Evolutionary conservation across 2,329 filamentous ascomycete genomes (phyloP).

Genomic region (Orbilia brochopaga): DNA sequence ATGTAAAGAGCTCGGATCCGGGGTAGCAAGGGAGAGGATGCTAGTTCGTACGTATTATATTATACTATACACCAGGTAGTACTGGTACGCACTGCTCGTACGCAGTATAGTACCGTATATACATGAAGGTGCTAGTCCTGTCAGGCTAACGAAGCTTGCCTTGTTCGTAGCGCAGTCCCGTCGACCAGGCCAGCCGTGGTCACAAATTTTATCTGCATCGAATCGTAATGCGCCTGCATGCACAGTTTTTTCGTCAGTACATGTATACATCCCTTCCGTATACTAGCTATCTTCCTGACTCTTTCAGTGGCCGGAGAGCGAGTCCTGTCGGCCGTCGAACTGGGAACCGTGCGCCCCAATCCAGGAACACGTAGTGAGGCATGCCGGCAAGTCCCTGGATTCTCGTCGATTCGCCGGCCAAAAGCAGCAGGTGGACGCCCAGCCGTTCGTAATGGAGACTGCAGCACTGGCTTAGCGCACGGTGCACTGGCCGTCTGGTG

Average conservation of each 20-base stretch:
- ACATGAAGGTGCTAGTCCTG: too few relatives aligned
- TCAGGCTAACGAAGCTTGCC: background rate
- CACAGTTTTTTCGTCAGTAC: background rate
- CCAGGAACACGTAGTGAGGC: slow-evolving; percentile 43
- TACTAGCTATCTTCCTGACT: slow-evolving; percentile 10
- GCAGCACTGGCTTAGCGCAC: too few relatives aligned
- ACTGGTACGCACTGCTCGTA: too few relatives aligned
- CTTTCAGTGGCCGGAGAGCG: background rate
- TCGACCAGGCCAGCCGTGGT: slow-evolving; percentile 14
- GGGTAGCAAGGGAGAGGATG: slow-evolving; percentile 48
- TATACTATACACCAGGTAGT: too few relatives aligned
- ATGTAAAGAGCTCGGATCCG: slow-evolving; percentile 46
- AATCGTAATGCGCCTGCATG: background rate
- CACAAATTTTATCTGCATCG: slow-evolving; percentile 22
- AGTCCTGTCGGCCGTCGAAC: slow-evolving; percentile 10
- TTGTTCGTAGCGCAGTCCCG: background rate
- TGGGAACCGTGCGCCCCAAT: slow-evolving; percentile 5
- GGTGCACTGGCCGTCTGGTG: too few relatives aligned
- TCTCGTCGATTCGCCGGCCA: slow-evolving; percentile 6
- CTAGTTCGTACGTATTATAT: too few relatives aligned
- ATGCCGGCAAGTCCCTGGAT: slow-evolving; percentile 46
- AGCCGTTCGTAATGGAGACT: background rate
- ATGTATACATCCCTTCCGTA: slow-evolving; percentile 2
- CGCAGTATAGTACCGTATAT: too few relatives aligned
- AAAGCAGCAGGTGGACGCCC: slow-evolving; percentile 41